Base-by-base conservation (phyloP, 306 rosid species). In the Phaseolus lunatus region DNA sequence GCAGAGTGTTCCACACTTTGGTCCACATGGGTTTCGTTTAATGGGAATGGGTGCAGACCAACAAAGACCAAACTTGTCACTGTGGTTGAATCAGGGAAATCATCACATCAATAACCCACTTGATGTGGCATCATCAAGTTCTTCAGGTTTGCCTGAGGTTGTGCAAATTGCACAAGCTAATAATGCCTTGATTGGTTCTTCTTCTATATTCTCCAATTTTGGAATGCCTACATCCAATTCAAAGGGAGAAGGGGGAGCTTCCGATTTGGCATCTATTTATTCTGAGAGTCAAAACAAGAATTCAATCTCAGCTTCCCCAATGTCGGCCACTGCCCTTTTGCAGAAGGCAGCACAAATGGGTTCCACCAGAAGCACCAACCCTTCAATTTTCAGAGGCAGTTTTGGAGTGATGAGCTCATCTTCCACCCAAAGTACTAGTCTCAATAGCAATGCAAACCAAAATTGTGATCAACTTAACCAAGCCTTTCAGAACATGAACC, bases 271-370 rank as follows among this genome's bases (percentile, higher is more conserved):
- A 63, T 29, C 72, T 9, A 63, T 75, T 13, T 75, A 63, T 20
- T 63, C 80, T 8, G 72, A 75, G 49, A 15, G 39, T 49, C 79
- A 75, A 75, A 75, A 19, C 50, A 62, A 75, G 23, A 54, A 61
- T 29, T 31, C 71, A 63, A 79, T 78, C 33, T 80, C 86, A 0
- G 13, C 84, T 19, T 77, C 87, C 2, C 91, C 96, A 2, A 88
- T 92, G 96, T 87, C 90, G 15, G 90, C 90, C 3, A 87, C 90
- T 22, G 90, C 90, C 0, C 78, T 87, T 67, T 67, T 87, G 27
- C 85, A 85, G 57, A 82, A 87, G 11, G 90, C 90, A 59, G 90
- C 90, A 16, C 88, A 82, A 7, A 80, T 87, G 78, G 90, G 90
- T 24, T 87, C 90, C 29, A 80, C 87, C 33, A 78, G 75, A 70